Evolutionary conservation across 805 yeast genomes (phyloP).

Genomic region (Pichia nakasei): DNA sequence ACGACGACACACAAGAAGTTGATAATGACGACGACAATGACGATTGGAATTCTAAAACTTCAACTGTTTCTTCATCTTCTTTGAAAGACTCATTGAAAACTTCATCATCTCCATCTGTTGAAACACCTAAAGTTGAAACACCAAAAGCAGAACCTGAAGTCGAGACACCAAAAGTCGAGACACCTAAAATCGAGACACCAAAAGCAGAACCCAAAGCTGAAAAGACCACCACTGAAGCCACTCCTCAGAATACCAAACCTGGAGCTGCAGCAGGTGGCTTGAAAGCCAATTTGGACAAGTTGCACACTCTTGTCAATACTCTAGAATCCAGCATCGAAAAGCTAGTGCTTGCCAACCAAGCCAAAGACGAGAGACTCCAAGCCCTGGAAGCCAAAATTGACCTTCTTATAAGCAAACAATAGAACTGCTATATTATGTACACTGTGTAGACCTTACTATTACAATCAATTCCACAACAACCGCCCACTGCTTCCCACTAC

Average conservation of each 20-base stretch:
- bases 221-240: background rate
- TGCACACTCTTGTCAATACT: conserved; percentile 47
- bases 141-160: background rate
- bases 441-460: background rate
- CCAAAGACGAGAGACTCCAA: conserved; percentile 54
- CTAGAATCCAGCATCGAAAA: conserved; percentile 48
- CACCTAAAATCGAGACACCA: background rate
- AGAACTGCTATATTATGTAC: background rate
- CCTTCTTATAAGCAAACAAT: conserved; percentile 35
- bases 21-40: conserved; percentile 19
- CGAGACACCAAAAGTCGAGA: background rate
- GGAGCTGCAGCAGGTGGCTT: conserved; percentile 50
- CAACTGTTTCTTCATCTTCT: background rate
- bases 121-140: background rate
- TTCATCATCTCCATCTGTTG: background rate
- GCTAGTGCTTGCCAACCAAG: conserved; percentile 45
- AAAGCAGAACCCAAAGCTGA: background rate
- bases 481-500: no score
- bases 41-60: conserved; percentile 22
- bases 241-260: conserved; percentile 4
- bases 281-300: conserved; percentile 61
- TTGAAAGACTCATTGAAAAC: background rate
- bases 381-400: conserved; percentile 56
- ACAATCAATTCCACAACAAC: background rate
- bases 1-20: conserved; percentile 31